Conservation (phyloP, 306 rosid genomes). For the Dryas alaskensis region DNA sequence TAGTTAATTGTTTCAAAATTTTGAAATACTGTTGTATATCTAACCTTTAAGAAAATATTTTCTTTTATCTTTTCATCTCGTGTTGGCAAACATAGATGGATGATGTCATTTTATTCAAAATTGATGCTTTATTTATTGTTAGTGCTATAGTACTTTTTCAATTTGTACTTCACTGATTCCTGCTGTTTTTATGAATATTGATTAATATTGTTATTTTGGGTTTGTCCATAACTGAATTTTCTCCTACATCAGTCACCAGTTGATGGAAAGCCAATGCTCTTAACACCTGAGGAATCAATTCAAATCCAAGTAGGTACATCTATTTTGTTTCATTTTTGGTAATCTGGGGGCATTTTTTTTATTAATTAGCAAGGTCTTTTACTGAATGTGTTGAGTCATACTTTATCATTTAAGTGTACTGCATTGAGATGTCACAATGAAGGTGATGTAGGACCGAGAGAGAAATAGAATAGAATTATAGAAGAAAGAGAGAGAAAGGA, state of each 20-base stretch:
- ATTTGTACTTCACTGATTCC: not conserved
- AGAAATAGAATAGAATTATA: not conserved
- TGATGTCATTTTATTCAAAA: not conserved
- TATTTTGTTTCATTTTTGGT: conserved; percentile 4
- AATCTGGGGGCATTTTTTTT: not conserved
- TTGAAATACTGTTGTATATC: not conserved
- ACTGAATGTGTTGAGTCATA: not conserved
- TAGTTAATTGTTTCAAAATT: not conserved
- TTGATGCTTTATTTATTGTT: not conserved
- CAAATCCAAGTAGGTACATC: conserved; percentile 72
- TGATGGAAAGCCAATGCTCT: conserved; percentile 97
- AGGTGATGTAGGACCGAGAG: not conserved
- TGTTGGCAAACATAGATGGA: not conserved
- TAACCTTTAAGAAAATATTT: not conserved
- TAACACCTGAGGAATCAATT: conserved; percentile 95
- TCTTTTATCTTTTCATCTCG: not conserved
- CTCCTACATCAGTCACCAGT: conserved; percentile 71
- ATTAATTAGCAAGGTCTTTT: not conserved
- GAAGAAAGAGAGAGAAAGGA: not conserved
- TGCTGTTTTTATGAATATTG: conserved; percentile 2
- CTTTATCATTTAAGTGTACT: not conserved
- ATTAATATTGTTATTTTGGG: conserved; percentile 21
- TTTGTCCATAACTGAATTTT: conserved; percentile 29
- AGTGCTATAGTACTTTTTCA: not conserved
- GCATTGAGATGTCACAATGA: not conserved